Base-by-base conservation (phyloP, 495 filamentous ascomycete genomes). In the Aspergillus carlsbadensis region DNA sequence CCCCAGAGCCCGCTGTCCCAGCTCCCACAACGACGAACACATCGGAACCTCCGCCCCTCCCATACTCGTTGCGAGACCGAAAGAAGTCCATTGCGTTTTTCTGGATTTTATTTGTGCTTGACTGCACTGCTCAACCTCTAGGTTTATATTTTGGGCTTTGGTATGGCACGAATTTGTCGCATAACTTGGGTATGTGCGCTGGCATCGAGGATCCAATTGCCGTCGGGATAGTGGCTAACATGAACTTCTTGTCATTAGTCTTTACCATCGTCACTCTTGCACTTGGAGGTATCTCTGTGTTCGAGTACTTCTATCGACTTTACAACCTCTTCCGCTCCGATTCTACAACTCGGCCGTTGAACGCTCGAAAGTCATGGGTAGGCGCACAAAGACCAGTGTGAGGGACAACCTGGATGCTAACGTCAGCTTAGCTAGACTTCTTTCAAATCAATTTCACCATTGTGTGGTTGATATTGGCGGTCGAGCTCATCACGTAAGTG, bases 371-470 rank as follows among this genome's bases (percentile, higher is more conserved):
- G 54, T 72, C 67, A 70, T 78, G 82, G 71, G 75, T 78, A 67
- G 6, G 72, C 46, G 46, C 10, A 26, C 15, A 49, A 10, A 24
- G 17, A 15, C 34, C 6, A 18, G 22, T 17, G 22, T 18, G 26
- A 17, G 5, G 7, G 24, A 1, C 15, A 13, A 26, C 34, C 29
- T 14, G 24, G 21, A 43, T 50, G 26, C 46, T 42, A 21, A 42
- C 24, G 3, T 51, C 8, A 21, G 29, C 35, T 45, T 59, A 82
- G 77, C 70, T 85, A 43, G 83, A 87, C 57, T 85, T 82, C 66
- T 85, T 85, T 55, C 82, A 85, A 43, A 82, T 84, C 70, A 84
- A 83, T 55, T 81, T 84, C 56, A 81, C 78, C 3, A 72, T 82
- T 33, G 79, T 79, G 1, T 78, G 75, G 75, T 57, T 76, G 45